phyloP scores from a whole-genome alignment of 2,329 filamentous ascomycete genomes.

The Graphilbum fragrans region DNA sequence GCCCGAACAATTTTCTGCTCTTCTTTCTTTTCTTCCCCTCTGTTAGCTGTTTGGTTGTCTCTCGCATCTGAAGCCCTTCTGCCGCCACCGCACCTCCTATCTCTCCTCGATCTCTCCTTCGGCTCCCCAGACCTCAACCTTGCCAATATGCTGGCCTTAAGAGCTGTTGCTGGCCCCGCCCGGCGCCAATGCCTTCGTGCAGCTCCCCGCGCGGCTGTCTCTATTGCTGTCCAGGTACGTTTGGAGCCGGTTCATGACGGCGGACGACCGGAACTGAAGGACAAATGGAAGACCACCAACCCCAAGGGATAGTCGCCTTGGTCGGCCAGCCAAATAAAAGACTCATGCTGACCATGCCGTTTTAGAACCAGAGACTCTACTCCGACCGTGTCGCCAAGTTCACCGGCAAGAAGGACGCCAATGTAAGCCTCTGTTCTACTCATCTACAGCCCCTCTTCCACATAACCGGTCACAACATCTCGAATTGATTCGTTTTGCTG shows the following conservation, averaged over 20 bases:
- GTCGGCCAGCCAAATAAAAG: too few species aligned
- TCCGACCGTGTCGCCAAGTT: slow-evolving; percentile 79
- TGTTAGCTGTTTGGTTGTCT: neutral
- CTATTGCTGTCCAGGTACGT: slow-evolving; percentile 45
- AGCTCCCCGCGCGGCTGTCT: slow-evolving; percentile 42
- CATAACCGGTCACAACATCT: too few species aligned
- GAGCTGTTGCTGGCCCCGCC: slow-evolving; percentile 63
- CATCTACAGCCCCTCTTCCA: too few species aligned
- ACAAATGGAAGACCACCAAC: neutral
- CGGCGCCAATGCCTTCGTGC: slow-evolving; percentile 68
- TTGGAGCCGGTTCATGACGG: neutral
- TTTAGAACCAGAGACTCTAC: slow-evolving; percentile 45
- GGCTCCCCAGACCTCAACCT: neutral
- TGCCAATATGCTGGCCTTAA: slow-evolving; percentile 65
- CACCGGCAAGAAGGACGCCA: slow-evolving; percentile 75
- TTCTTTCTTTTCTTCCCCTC: slow-evolving; percentile 1
- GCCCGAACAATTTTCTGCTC: neutral
- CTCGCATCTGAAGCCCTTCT: too few species aligned
- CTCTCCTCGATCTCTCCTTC: neutral
- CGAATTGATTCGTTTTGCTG: too few species aligned
- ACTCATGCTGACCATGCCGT: neutral
- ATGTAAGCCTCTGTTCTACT: slow-evolving; percentile 45
- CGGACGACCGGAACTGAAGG: too few species aligned
- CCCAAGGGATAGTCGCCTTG: too few species aligned
- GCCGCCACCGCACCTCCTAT: neutral